Evolutionary conservation across 352 stramenopile genomes (phyloP).

Genomic region (Aphanomyces stellatus): DNA sequence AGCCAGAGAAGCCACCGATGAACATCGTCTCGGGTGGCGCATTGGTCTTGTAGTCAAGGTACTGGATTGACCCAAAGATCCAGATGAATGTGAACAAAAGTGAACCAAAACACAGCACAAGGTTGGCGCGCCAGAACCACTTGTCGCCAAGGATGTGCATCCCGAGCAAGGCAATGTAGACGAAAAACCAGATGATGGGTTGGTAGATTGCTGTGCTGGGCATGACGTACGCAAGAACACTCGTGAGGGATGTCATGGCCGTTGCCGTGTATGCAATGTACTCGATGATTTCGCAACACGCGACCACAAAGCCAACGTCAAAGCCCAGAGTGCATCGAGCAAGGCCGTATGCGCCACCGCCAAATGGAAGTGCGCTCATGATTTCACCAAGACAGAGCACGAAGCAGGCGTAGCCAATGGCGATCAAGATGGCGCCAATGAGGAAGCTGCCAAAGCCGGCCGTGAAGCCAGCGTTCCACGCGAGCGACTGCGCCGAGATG

Average conservation of each 20-base stretch:
- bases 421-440: slow-evolving; percentile 33
- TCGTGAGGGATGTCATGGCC: not conserved
- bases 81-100: slow-evolving; percentile 23
- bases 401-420: slow-evolving; percentile 29
- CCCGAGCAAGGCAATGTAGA: slow-evolving; percentile 24
- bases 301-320: slow-evolving; percentile 12
- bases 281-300: slow-evolving; percentile 3
- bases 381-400: slow-evolving; percentile 20
- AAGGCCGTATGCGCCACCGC: slow-evolving; percentile 12
- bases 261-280: slow-evolving; percentile 14
- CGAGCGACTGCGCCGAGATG: slow-evolving; percentile 9
- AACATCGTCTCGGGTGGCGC: not conserved
- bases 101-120: slow-evolving; percentile 15
- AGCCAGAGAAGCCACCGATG: slow-evolving; percentile 19
- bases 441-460: slow-evolving; percentile 37
- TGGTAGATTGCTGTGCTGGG: slow-evolving; percentile 19
- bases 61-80: slow-evolving; percentile 22
- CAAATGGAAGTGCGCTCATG: slow-evolving; percentile 15
- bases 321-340: slow-evolving; percentile 17
- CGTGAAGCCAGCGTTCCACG: slow-evolving; percentile 12
- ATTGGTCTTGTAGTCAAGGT: slow-evolving; percentile 21
- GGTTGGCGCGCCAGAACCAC: slow-evolving; percentile 28
- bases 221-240: slow-evolving; percentile 25
- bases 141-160: slow-evolving; percentile 24
- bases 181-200: slow-evolving; percentile 22